Percentiles rank a stretch among this genome's conserved stretches.
Conservation (phyloP, 345 rosid species). For the Aquilaria sinensis region DNA sequence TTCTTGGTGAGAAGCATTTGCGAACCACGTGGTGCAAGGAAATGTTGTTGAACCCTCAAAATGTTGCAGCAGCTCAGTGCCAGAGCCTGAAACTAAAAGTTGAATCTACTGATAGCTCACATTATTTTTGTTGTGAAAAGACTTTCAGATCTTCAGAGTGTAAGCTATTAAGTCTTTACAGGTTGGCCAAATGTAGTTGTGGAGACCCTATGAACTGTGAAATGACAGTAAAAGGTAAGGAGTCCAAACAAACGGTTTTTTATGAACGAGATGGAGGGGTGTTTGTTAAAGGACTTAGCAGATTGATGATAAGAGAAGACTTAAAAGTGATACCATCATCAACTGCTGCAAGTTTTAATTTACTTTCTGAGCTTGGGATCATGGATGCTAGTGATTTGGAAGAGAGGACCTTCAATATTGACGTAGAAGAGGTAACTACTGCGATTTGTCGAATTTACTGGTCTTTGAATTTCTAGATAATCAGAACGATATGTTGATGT, state of each 20-base stretch:
- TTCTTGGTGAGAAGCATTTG: constrained; percentile 8
- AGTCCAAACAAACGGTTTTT: no score
- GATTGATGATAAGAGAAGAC: constrained; percentile 9
- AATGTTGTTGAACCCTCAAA: constrained; percentile 18
- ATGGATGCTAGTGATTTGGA: constrained; percentile 4
- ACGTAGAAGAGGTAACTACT: constrained; percentile 8
- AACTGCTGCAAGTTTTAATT: background rate
- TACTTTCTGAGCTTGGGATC: constrained; percentile 14
- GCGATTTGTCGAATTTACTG: background rate
- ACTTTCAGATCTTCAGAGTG: background rate
- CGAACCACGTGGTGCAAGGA: constrained; percentile 7
- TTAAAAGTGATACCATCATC: constrained; percentile 13
- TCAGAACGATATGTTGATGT: background rate
- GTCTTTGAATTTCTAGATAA: background rate
- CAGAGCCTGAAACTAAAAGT: constrained; percentile 14
- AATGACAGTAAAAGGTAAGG: background rate
- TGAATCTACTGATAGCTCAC: background rate
- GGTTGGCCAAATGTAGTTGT: background rate
- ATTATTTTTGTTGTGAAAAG: background rate
- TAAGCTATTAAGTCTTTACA: constrained; percentile 6
- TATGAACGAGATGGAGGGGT: constrained; percentile 2
- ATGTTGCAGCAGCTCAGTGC: constrained; percentile 6
- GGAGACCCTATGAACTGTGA: background rate
- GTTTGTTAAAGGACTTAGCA: constrained; percentile 13
- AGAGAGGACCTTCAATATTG: constrained; percentile 4